These are phyloP conservation scores for Lizonia empirigonia DNA, from an alignment of 2,329 filamentous ascomycete species.

Conservation along the genomic window DNA sequence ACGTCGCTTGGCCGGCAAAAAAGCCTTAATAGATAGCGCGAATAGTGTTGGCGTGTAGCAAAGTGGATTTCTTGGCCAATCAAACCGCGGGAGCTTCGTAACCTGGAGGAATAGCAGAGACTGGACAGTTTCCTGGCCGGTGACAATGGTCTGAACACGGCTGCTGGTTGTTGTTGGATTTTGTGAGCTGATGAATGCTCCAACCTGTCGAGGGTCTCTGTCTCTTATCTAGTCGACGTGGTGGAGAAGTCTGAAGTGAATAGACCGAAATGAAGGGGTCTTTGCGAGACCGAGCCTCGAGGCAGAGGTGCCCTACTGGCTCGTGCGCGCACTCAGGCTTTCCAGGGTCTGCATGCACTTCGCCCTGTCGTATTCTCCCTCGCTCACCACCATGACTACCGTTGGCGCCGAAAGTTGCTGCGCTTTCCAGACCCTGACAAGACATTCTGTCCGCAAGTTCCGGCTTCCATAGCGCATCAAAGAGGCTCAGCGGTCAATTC, in stretches of 20 bases:
- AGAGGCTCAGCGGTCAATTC: conserved; percentile 6
- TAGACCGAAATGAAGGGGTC: conserved; percentile 11
- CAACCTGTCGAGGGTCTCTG: background rate
- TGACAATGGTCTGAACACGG: too few species aligned
- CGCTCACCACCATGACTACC: conserved; percentile 3
- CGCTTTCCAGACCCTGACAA: background rate
- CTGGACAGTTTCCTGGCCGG: too few species aligned
- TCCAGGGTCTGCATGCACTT: conserved; percentile 15
- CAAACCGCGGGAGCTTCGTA: conserved; percentile 9
- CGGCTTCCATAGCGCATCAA: background rate
- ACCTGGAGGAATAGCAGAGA: conserved; percentile 1
- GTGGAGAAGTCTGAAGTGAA: conserved; percentile 8
- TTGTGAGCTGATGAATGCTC: background rate
- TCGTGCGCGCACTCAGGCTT: background rate
- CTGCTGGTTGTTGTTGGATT: too few species aligned
- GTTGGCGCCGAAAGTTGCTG: conserved; percentile 1
- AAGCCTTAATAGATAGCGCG: conserved; percentile 26
- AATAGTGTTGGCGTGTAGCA: conserved; percentile 26
- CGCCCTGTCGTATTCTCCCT: conserved; percentile 5
- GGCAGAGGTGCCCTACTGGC: conserved; percentile 2
- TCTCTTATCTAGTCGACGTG: conserved; percentile 10
- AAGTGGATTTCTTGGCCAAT: conserved; percentile 7
- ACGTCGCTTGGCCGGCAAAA: conserved; percentile 27
- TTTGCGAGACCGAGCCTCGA: conserved; percentile 4
- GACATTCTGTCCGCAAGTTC: conserved; percentile 1